Conservation (phyloP, 345 rosid genomes). For the Eucalyptus erythrocorys region DNA sequence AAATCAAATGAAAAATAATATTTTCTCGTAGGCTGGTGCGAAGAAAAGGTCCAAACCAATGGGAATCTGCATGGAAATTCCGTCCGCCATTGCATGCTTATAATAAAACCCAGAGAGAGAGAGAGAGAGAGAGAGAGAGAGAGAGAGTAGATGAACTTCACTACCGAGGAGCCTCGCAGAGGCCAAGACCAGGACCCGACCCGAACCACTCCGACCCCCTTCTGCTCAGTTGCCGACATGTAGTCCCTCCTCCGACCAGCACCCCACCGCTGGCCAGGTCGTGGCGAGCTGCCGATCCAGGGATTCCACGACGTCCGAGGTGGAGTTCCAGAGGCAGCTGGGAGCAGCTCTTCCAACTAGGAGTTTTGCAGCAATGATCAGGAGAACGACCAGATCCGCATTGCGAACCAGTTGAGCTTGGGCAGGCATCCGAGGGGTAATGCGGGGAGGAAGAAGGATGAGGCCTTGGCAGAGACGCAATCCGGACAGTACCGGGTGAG, state of each 20-base stretch:
- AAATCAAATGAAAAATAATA: too few relatives aligned
- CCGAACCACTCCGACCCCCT: background rate
- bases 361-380: conserved; percentile 37
- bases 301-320: conserved; percentile 73
- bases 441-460: conserved; percentile 37
- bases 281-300: background rate
- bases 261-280: background rate
- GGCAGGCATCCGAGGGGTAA: conserved; percentile 47
- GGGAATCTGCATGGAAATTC: too few relatives aligned
- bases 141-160: too few relatives aligned
- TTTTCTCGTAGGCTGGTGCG: too few relatives aligned
- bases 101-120: too few relatives aligned
- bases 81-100: too few relatives aligned
- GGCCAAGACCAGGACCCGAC: too few relatives aligned
- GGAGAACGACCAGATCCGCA: conserved; percentile 87
- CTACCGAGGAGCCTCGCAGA: too few relatives aligned
- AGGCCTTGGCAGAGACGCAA: conserved; percentile 46
- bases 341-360: conserved; percentile 6
- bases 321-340: conserved; percentile 28
- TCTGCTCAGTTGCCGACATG: conserved; percentile 1
- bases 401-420: conserved; percentile 55
- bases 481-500: conserved; percentile 90
- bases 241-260: too few relatives aligned
- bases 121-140: too few relatives aligned
- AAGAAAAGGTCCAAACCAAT: too few relatives aligned